Percentiles rank a stretch among this genome's conserved stretches.
Conservation (phyloP, 2,329 filamentous ascomycete species). For the Pestalotiopsis sp. region DNA sequence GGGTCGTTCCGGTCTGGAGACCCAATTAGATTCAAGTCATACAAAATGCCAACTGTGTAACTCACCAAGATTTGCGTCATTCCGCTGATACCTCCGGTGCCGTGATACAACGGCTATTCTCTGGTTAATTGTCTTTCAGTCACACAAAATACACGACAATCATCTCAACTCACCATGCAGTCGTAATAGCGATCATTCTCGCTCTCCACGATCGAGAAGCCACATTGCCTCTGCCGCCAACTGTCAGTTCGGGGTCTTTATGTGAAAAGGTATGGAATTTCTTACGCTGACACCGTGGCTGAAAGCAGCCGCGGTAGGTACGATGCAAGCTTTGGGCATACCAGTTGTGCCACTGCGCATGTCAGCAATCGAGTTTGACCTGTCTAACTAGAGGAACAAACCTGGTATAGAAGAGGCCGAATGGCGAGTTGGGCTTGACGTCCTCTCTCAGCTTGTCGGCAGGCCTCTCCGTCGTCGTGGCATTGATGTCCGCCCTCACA, state of each 20-base stretch:
- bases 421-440: slow-evolving; percentile 55
- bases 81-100: slow-evolving; percentile 66
- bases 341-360: slow-evolving; percentile 72
- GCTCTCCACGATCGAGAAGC: slow-evolving; percentile 31
- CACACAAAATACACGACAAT: not conserved
- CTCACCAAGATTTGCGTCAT: slow-evolving; percentile 58
- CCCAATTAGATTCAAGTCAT: slow-evolving; percentile 17
- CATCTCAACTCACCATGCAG: slow-evolving; percentile 58
- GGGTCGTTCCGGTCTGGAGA: slow-evolving; percentile 45
- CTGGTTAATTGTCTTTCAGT: slow-evolving; percentile 1
- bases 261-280: not conserved
- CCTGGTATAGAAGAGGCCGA: slow-evolving; percentile 71
- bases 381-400: not conserved
- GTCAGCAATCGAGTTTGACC: not conserved
- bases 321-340: slow-evolving; percentile 70
- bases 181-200: slow-evolving; percentile 68
- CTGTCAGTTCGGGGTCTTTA: not conserved
- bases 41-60: slow-evolving; percentile 28
- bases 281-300: slow-evolving; percentile 31
- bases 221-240: slow-evolving; percentile 22
- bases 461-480: slow-evolving; percentile 51
- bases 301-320: slow-evolving; percentile 51
- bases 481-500: slow-evolving; percentile 43
- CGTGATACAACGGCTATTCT: slow-evolving; percentile 66
- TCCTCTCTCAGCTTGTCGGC: slow-evolving; percentile 56